These are phyloP conservation scores for Xanthoconium separans DNA, from an alignment of 1,284 basidiomycete genomes.

Conservation along the genomic window DNA sequence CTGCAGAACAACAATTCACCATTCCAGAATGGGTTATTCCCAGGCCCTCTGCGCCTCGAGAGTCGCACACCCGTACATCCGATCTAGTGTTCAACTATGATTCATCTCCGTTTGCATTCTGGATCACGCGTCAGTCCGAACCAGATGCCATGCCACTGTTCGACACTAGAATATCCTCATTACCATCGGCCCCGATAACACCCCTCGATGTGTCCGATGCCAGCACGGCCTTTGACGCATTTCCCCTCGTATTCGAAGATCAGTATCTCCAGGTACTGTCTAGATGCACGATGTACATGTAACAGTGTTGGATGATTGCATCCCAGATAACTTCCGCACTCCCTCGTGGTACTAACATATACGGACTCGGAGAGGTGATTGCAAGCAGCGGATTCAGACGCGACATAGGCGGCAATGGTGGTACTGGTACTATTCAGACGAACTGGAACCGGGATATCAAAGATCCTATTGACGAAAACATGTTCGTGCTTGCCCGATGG, in stretches of 20 bases:
- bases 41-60: constrained; percentile 39
- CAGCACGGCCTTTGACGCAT: constrained; percentile 50
- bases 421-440: constrained; percentile 59
- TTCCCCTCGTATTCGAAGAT: constrained; percentile 72
- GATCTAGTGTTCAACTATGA: constrained; percentile 69
- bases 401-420: constrained; percentile 52
- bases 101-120: constrained; percentile 67
- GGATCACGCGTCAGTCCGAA: constrained; percentile 65
- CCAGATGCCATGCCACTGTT: constrained; percentile 61
- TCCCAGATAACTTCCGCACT: constrained; percentile 59
- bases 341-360: constrained; percentile 66
- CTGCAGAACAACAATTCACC: constrained; percentile 62
- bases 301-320: neutral
- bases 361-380: constrained; percentile 73
- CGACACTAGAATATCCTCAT: constrained; percentile 60
- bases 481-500: constrained; percentile 35
- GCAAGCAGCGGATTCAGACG: constrained; percentile 64
- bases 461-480: constrained; percentile 57
- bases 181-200: constrained; percentile 52
- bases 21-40: constrained; percentile 58
- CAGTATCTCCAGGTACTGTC: constrained; percentile 52
- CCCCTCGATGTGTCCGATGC: constrained; percentile 45
- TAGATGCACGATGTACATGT: neutral
- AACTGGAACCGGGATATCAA: constrained; percentile 64
- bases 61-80: constrained; percentile 37